These are phyloP conservation scores for Fragaria iinumae DNA, from an alignment of 306 rosid genomes.

Conservation along the genomic window DNA sequence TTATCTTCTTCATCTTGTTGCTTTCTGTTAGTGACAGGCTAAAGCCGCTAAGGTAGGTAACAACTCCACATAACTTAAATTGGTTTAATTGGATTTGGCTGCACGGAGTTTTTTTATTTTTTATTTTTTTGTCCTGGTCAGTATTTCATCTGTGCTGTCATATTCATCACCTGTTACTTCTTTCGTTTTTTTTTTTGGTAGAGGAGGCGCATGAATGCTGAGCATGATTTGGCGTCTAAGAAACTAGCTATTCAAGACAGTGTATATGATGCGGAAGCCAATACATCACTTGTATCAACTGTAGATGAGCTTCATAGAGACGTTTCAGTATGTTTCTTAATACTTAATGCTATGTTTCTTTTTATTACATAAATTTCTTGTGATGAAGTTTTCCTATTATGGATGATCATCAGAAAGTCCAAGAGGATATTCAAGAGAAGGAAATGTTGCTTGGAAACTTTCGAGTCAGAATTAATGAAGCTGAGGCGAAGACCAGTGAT, in stretches of 20 bases:
- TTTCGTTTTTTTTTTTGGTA: constrained; percentile 14
- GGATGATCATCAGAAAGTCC: constrained; percentile 47
- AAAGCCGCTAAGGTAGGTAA: not conserved
- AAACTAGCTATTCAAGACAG: constrained; percentile 47
- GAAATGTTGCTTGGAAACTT: constrained; percentile 39
- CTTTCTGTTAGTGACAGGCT: not conserved
- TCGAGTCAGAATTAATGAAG: constrained; percentile 43
- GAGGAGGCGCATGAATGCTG: constrained; percentile 50
- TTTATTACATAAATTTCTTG: not conserved
- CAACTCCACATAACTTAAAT: not conserved
- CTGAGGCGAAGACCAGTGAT: constrained; percentile 47
- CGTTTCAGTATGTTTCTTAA: constrained; percentile 54
- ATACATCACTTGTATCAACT: constrained; percentile 48
- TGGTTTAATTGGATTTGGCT: not conserved
- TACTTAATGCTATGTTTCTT: constrained; percentile 9
- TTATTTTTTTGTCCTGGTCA: not conserved
- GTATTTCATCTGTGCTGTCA: not conserved
- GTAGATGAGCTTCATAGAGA: constrained; percentile 69
- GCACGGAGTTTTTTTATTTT: not conserved
- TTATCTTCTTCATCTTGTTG: not conserved
- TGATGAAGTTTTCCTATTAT: constrained; percentile 17
- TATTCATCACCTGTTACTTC: constrained; percentile 14
- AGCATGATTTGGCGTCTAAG: constrained; percentile 42
- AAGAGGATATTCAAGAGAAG: constrained; percentile 44
- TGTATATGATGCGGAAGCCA: constrained; percentile 47